Evolutionary conservation across 371 early-diverging fungal species (phyloP).

Genomic region (Umbelopsis sp.): DNA sequence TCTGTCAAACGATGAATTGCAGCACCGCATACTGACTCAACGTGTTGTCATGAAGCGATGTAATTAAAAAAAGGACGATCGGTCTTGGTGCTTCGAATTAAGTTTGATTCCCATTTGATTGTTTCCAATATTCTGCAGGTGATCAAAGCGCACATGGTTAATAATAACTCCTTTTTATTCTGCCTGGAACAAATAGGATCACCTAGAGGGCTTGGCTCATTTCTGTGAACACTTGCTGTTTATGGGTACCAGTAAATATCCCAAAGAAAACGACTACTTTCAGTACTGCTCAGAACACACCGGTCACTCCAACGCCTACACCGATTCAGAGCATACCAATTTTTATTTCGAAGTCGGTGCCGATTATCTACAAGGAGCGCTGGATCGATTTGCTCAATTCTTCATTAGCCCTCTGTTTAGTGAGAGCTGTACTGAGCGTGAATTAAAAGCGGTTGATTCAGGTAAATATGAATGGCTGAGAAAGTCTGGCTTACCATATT

Average conservation of each 20-base stretch:
- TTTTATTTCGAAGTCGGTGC: conserved; percentile 95
- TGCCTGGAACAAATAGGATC: conserved; percentile 31
- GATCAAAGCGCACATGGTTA: conserved; percentile 14
- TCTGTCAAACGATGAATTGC: conserved; percentile 2
- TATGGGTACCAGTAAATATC: conserved; percentile 87
- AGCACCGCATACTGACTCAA: neutral
- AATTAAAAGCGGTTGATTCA: conserved; percentile 92
- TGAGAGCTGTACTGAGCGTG: conserved; percentile 87
- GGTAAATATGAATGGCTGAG: conserved; percentile 31
- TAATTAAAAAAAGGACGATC: neutral
- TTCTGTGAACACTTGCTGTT: conserved; percentile 98
- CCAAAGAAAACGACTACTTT: conserved; percentile 90
- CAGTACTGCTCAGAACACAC: conserved; percentile 85
- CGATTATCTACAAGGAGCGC: conserved; percentile 84
- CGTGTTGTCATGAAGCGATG: neutral
- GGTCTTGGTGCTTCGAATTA: neutral
- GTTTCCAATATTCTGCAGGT: conserved; percentile 8
- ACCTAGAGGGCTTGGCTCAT: conserved; percentile 94
- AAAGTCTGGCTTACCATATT: too few relatives aligned
- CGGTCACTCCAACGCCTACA: conserved; percentile 96
- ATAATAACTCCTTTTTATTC: neutral
- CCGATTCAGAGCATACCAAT: conserved; percentile 83
- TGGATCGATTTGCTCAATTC: conserved; percentile 96
- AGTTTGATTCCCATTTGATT: neutral
- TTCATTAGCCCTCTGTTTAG: conserved; percentile 90